Evolutionary conservation across 495 filamentous ascomycete genomes (phyloP).

Genomic region (Aspergillus olivimuriae): DNA sequence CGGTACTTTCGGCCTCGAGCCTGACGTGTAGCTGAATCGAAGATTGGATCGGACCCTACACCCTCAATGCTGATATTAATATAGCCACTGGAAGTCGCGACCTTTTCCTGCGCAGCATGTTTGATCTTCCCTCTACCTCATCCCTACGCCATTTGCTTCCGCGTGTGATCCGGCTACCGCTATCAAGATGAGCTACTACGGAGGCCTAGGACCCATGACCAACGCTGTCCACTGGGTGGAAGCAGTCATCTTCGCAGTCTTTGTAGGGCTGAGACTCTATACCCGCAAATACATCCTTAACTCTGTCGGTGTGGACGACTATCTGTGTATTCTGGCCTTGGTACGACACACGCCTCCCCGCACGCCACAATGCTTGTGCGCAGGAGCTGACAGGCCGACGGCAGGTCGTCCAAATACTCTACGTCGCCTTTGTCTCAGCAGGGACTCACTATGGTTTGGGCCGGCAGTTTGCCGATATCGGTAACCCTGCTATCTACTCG

Average conservation of each 20-base stretch:
- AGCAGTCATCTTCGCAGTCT: constrained; percentile 13
- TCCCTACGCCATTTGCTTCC: not conserved
- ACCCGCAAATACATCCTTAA: constrained; percentile 19
- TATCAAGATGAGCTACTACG: constrained; percentile 19
- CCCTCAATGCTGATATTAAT: too few relatives aligned
- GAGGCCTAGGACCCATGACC: constrained; percentile 21
- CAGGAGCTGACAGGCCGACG: not conserved
- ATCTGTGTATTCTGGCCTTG: constrained; percentile 14
- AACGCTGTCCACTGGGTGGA: constrained; percentile 22
- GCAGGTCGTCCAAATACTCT: constrained; percentile 18
- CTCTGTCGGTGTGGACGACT: constrained; percentile 20
- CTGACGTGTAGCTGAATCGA: too few relatives aligned
- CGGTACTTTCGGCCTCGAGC: too few relatives aligned
- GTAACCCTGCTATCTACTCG: constrained; percentile 14
- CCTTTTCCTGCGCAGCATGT: too few relatives aligned
- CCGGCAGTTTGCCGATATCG: constrained; percentile 13
- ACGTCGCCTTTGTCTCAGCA: constrained; percentile 18
- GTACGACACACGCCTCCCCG: too few relatives aligned
- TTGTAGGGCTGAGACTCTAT: constrained; percentile 19
- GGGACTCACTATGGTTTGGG: constrained; percentile 18
- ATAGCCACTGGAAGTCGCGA: too few relatives aligned
- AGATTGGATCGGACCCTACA: too few relatives aligned
- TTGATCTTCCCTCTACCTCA: too few relatives aligned
- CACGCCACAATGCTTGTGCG: not conserved
- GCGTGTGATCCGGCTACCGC: not conserved